Percentiles rank a stretch among this genome's conserved stretches.
Evolutionary conservation across 2,329 filamentous ascomycete species (phyloP).

Genomic region (Ascochyta clinopodiicola): DNA sequence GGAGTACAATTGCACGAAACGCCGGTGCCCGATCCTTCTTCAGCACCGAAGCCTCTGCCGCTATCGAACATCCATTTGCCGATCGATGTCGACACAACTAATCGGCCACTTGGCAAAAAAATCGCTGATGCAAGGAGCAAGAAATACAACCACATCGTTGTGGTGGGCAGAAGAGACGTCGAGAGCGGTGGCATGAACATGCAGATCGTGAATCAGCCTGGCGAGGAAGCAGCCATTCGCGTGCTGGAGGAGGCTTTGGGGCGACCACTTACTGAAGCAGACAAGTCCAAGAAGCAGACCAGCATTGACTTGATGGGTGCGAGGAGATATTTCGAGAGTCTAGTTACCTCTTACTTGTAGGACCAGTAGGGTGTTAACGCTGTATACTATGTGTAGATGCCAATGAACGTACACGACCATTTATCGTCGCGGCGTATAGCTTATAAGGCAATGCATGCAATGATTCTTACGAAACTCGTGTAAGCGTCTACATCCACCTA

Average conservation of each 20-base stretch:
- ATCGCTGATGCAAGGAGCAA: conserved; percentile 73
- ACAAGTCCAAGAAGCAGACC: conserved; percentile 23
- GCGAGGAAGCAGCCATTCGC: conserved; percentile 30
- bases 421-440: neutral
- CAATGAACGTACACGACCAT: neutral
- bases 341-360: conserved; percentile 39
- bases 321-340: conserved; percentile 39
- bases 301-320: conserved; percentile 27
- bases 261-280: conserved; percentile 19
- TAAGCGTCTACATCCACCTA: neutral
- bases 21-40: conserved; percentile 3
- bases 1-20: conserved; percentile 31
- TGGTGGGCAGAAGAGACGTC: conserved; percentile 63
- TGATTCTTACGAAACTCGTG: neutral
- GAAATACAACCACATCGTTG: conserved; percentile 76
- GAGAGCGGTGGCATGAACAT: conserved; percentile 34
- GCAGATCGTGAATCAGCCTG: conserved; percentile 49
- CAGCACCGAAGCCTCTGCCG: conserved; percentile 48
- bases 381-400: conserved; percentile 1
- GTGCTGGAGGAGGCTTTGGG: conserved; percentile 45
- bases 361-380: neutral
- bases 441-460: neutral
- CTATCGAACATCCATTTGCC: conserved; percentile 66
- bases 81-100: conserved; percentile 73
- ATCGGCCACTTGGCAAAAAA: conserved; percentile 70